These are phyloP conservation scores for Chytridium lagenaria DNA, from an alignment of 371 early-diverging fungal species.

Conservation along the genomic window DNA sequence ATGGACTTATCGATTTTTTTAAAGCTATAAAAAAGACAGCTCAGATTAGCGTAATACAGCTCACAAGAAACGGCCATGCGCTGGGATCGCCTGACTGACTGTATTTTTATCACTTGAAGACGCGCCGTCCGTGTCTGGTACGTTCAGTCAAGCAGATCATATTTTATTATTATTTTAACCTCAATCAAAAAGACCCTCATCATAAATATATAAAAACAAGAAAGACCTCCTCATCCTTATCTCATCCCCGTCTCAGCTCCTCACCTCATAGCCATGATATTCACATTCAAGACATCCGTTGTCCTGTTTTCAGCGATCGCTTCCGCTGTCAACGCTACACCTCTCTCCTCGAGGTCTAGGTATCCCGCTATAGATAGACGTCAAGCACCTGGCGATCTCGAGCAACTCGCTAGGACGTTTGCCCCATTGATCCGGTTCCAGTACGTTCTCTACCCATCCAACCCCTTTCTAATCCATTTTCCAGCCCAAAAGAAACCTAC, in stretches of 20 bases:
- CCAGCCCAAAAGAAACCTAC: constrained; percentile 15
- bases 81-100: too few relatives aligned
- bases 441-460: not conserved
- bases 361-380: too few relatives aligned
- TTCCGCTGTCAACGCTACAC: not conserved
- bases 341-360: not conserved
- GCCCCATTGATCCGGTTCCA: constrained; percentile 27
- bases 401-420: constrained; percentile 9
- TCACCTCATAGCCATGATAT: not conserved
- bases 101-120: not conserved
- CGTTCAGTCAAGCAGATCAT: not conserved
- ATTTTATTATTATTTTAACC: not conserved
- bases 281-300: not conserved
- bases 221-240: constrained; percentile 10
- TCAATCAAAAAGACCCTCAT: not conserved
- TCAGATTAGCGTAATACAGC: too few relatives aligned
- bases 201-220: not conserved
- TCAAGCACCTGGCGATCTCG: not conserved
- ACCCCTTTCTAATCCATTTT: not conserved
- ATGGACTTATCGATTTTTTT: too few relatives aligned
- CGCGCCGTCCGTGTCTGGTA: not conserved
- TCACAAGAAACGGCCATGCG: too few relatives aligned
- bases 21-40: too few relatives aligned
- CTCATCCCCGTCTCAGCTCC: not conserved
- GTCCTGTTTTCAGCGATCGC: not conserved